Base-by-base conservation (phyloP, 2,329 filamentous ascomycete species). In the Monilinia vaccinii-corymbosi region DNA sequence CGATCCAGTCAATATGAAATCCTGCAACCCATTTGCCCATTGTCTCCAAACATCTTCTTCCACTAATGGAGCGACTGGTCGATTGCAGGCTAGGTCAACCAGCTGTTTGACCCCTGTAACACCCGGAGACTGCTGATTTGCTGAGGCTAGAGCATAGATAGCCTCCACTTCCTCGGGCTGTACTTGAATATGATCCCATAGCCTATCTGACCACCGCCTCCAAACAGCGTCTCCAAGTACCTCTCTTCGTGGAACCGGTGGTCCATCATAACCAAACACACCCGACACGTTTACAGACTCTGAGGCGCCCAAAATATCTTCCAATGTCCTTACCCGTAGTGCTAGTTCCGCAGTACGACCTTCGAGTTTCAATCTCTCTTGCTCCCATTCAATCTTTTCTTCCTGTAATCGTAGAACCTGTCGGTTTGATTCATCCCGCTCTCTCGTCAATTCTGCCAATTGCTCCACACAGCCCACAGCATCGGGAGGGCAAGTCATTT, bases 61-160 rank as follows among this genome's bases (percentile, higher is more conserved):
- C 3, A 44, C 51, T 11, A 10, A 6, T 11, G n/a, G 2, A 32
- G 38, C 25, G 13, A 44, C 28, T 21, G 51, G 51, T 23, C 38
- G 51, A 53, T 16, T 8, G 23, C 11, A 18, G 23, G 7, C 28
- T 11, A 55, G 8, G 3, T 32, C 40, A 28, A 55, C 8, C n/a
- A 55, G 32, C 45, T 55, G 18, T 13, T 44, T 55, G 28, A 55
- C 38, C 51, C 51, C 44, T 10, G 51, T 55, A n/a, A 55, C 51
- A 32, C 25, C 51, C 16, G 38, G 51, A 16, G 45, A 55, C 32
- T 55, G 38, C 16, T 55, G 51, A 32, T 60, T 55, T 31, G 57
- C 51, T n/a, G n/a, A n/a, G 11, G 57, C 57, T 13, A 60, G 49
- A n/a, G 7, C 3, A 23, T 55, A 60, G 18, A 60, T 32, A 28